Evolutionary conservation across 73 alveolate species (phyloP).

Genomic region (Symbiodinium natans): DNA sequence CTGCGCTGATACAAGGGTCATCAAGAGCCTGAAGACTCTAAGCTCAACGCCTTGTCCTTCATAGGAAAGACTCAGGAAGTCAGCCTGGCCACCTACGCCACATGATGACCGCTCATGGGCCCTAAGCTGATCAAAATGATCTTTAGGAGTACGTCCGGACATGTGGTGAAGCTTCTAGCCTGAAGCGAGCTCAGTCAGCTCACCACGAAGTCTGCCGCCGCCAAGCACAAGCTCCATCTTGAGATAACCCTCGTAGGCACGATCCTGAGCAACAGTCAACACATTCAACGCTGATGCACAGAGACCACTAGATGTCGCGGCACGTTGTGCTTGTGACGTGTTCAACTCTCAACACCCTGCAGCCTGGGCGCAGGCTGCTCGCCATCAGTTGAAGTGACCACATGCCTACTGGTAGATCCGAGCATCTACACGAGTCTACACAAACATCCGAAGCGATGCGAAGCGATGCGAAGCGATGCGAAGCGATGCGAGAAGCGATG

Average conservation of each 20-base stretch:
- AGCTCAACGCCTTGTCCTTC: background rate
- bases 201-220: background rate
- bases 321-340: background rate
- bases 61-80: background rate
- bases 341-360: background rate
- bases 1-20: too few species aligned
- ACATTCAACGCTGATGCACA: background rate
- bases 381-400: background rate
- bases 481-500: too few species aligned
- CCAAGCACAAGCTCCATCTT: slow-evolving; percentile 10
- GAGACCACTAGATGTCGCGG: background rate
- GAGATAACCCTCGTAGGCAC: background rate
- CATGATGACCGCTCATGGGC: too few species aligned
- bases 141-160: too few species aligned
- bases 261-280: background rate
- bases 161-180: too few species aligned
- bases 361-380: background rate
- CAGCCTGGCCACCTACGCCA: slow-evolving; percentile 8
- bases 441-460: too few species aligned
- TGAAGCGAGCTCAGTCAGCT: slow-evolving; percentile 11
- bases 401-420: background rate
- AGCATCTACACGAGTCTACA: too few species aligned
- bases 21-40: too few species aligned
- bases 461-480: too few species aligned
- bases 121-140: too few species aligned